phyloP scores from a whole-genome alignment of 2,329 filamentous ascomycete species.

The Diaporthe vexans region DNA sequence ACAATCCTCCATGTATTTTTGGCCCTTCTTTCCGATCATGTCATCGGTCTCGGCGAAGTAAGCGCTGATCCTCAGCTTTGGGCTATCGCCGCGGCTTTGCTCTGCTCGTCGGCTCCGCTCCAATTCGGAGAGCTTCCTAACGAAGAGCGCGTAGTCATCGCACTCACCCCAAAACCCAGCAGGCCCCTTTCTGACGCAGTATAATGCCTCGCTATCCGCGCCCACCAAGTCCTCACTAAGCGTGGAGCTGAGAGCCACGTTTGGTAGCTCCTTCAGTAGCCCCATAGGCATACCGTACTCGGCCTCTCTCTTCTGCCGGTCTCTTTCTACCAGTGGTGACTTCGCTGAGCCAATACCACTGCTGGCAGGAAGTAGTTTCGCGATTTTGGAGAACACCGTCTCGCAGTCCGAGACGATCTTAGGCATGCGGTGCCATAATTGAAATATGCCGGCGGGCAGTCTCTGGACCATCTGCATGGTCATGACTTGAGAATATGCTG shows the following conservation, averaged over 20 bases:
- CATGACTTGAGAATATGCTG: conserved; percentile 20
- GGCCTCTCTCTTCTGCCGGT: background rate
- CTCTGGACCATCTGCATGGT: conserved; percentile 21
- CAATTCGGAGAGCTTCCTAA: conserved; percentile 17
- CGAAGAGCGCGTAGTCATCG: conserved; percentile 33
- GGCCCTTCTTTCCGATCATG: conserved; percentile 35
- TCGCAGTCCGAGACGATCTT: background rate
- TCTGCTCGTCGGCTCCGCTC: conserved; percentile 4
- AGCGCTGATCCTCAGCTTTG: conserved; percentile 22
- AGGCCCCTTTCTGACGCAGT: conserved; percentile 36
- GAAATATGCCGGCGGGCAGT: conserved; percentile 24
- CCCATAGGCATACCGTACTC: conserved; percentile 5
- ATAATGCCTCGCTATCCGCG: conserved; percentile 37
- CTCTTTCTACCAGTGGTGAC: background rate
- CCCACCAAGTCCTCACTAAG: conserved; percentile 34
- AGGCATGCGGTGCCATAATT: conserved; percentile 29
- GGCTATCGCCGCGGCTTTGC: background rate
- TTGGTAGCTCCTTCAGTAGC: conserved; percentile 8
- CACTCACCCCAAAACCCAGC: conserved; percentile 34
- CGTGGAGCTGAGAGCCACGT: background rate
- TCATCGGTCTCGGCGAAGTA: conserved; percentile 38
- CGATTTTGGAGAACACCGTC: background rate
- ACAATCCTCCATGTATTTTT: conserved; percentile 35
- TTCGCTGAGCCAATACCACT: background rate
- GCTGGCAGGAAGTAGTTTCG: background rate